Percentiles rank a stretch among this genome's conserved stretches.
Evolutionary conservation across 768 basidiomycete species (phyloP).

Genomic region (Erythrobasidium yunnanense): DNA sequence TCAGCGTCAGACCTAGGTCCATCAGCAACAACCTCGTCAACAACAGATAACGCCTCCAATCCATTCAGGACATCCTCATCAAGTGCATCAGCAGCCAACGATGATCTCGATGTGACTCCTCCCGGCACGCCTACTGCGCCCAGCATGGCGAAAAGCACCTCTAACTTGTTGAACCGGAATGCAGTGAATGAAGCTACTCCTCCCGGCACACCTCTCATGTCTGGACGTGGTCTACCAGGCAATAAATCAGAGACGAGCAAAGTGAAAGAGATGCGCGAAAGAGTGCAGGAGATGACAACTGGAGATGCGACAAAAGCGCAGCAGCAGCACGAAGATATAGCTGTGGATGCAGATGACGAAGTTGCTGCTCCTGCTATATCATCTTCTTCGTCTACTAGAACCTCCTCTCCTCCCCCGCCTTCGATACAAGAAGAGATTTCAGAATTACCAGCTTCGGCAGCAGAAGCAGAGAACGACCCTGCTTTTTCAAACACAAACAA

Average conservation of each 20-base stretch:
- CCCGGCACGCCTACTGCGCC: slow-evolving; percentile 6
- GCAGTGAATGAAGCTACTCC: background rate
- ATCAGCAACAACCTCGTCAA: background rate
- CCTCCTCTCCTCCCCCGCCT: background rate
- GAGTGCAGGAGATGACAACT: slow-evolving; percentile 26
- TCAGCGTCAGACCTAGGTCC: background rate
- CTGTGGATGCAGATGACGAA: background rate
- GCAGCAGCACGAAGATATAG: background rate
- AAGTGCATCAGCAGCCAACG: background rate
- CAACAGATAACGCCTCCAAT: too few species aligned
- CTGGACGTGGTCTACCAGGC: background rate
- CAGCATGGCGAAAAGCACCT: background rate
- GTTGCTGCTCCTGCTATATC: background rate
- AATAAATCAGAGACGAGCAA: slow-evolving; percentile 1
- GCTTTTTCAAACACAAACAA: background rate
- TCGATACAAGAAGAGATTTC: slow-evolving; percentile 3
- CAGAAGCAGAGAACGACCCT: slow-evolving; percentile 7
- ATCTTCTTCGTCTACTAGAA: background rate
- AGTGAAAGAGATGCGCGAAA: slow-evolving; percentile 22
- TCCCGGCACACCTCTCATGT: slow-evolving; percentile 3
- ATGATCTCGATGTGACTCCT: slow-evolving; percentile 5
- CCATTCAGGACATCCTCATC: too few species aligned
- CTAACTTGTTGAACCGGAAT: background rate
- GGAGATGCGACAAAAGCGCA: background rate
- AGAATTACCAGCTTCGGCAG: slow-evolving; percentile 9